Evolutionary conservation across 2,329 filamentous ascomycete species (phyloP), one percentile per base, ranked within the genome.

Genomic region (Sporothrix pallida): DNA sequence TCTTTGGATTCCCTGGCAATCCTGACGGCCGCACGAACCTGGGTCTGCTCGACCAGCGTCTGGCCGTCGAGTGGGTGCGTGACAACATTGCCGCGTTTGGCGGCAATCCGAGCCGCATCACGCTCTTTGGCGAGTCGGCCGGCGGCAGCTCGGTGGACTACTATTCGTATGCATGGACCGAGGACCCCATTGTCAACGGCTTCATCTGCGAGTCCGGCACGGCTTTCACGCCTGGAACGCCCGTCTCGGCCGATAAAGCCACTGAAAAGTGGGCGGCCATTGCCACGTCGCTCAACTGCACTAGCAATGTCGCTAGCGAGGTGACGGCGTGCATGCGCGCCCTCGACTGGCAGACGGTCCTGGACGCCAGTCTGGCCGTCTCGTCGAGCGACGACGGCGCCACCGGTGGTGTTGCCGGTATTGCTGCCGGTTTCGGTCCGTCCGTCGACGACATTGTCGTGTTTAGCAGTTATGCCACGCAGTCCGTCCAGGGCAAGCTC

Each of bases 31-130:
- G 72, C 0, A 80, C 82, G 50, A 88, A 88, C 72, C 76, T 86
- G 0, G 85, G 85, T 0, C 77, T 88, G 3, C 80, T 82, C 1
- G 86, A 89, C 77, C 87, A 88, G 76, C 83, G 86, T 1, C 76
- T 81, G 0, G 86, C 85, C 0, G 79, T 87, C 0, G 83, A 87
- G 78, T 88, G 86, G 86, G 77, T 86, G 0, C 81, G 80, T 2
- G 79, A 83, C 62, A 87, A 87, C 75, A 82, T 85, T 48, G 80
- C 77, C 10, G 77, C 76, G 0, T 88, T 88, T 75, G 85, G 85
- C 67, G 86, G 86, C 31, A 81, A 85, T 72, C 77, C 81, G 1
- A 56, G 72, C 9, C 78, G 78, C 15, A 85, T 86, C 74, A 79
- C 80, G 1, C 79, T 86, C 17, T 81, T 81, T 37, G 85, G 86